Evolutionary conservation across 441 rosid genomes (phyloP).

Genomic region (Lepidium campestre): DNA sequence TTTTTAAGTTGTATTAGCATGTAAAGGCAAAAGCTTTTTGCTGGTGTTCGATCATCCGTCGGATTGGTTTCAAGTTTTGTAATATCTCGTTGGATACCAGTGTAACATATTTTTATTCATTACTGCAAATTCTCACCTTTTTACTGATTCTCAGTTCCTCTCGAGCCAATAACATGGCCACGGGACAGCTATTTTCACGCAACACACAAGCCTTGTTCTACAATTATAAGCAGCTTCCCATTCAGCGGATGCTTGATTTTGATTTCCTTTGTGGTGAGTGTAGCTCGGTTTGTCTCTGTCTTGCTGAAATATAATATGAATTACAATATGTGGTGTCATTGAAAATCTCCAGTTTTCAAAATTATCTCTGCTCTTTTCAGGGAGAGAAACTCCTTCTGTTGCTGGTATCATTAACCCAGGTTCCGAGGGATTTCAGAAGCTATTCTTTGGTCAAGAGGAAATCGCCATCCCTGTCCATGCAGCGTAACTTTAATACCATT

Average conservation of each 20-base stretch:
- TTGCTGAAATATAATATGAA: not conserved
- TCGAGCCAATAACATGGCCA: conserved; percentile 49
- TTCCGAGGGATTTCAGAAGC: conserved; percentile 92
- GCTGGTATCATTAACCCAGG: conserved; percentile 95
- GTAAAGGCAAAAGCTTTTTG: not conserved
- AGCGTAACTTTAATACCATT: conserved; percentile 35
- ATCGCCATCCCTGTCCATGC: conserved; percentile 94
- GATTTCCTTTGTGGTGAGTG: conserved; percentile 87
- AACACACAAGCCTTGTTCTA: conserved; percentile 86
- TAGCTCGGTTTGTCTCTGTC: not conserved
- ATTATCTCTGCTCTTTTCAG: conserved; percentile 25
- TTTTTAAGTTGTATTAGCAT: not conserved
- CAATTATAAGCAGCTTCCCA: conserved; percentile 93
- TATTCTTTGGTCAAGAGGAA: conserved; percentile 95
- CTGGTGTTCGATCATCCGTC: not conserved
- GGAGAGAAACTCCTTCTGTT: conserved; percentile 94
- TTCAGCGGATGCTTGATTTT: conserved; percentile 98
- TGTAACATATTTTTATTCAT: not conserved
- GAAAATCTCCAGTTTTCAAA: not conserved
- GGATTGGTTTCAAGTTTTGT: not conserved
- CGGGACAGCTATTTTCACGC: conserved; percentile 85
- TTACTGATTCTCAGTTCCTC: conserved; percentile 7
- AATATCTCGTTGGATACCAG: not conserved
- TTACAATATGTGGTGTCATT: not conserved
- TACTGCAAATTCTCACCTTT: not conserved